Evolutionary conservation across 2,329 filamentous ascomycete species (phyloP).

Genomic region (Colletotrichum siamense): DNA sequence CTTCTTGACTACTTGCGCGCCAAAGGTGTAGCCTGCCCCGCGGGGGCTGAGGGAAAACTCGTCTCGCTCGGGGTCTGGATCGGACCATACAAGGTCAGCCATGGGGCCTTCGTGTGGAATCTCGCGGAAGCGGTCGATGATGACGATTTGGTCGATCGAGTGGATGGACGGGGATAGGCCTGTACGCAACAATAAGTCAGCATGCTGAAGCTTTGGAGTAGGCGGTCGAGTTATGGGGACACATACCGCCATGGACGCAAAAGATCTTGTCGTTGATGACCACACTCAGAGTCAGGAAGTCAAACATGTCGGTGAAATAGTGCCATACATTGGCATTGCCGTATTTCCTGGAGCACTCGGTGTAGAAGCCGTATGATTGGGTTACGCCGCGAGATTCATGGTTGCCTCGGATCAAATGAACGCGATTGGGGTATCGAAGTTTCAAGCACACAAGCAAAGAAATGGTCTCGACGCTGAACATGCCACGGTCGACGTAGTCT

Average conservation of each 20-base stretch:
- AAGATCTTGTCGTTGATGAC: constrained; percentile 99
- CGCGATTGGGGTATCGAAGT: constrained; percentile 92
- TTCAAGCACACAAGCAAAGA: constrained; percentile 97
- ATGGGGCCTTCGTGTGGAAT: constrained; percentile 99
- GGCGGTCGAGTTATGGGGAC: neutral
- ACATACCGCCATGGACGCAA: constrained; percentile 87
- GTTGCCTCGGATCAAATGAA: constrained; percentile 96
- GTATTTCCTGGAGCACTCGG: constrained; percentile 96
- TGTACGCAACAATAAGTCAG: constrained; percentile 31
- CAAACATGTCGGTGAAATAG: constrained; percentile 99
- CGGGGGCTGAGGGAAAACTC: constrained; percentile 94
- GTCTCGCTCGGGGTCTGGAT: constrained; percentile 95
- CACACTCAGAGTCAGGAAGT: constrained; percentile 94
- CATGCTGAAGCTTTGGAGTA: neutral
- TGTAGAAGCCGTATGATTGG: constrained; percentile 99
- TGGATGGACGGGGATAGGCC: constrained; percentile 90
- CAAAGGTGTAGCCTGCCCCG: constrained; percentile 96
- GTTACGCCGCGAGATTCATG: constrained; percentile 98
- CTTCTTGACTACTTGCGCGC: constrained; percentile 96
- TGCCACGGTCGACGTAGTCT: constrained; percentile 97
- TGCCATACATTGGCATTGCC: constrained; percentile 99
- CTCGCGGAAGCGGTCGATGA: constrained; percentile 97
- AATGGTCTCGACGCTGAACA: constrained; percentile 99
- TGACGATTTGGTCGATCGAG: constrained; percentile 99
- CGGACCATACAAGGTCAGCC: constrained; percentile 99